phyloP scores from a whole-genome alignment of 495 filamentous ascomycete species.

The Lineolata rhizophorae region DNA sequence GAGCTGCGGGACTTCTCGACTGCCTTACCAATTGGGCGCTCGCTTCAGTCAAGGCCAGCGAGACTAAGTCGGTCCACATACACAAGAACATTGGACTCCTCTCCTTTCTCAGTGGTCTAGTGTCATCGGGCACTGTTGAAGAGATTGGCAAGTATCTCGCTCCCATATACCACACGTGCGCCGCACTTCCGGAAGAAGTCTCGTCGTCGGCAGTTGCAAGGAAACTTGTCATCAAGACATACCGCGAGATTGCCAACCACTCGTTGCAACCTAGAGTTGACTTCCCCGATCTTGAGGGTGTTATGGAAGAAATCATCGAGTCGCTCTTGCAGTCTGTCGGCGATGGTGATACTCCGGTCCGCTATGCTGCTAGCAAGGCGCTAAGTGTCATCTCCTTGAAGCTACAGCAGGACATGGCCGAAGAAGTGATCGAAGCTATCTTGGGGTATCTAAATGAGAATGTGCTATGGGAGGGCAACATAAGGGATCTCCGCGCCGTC shows the following conservation, averaged over 20 bases:
- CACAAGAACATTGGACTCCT: conserved; percentile 52
- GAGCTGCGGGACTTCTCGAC: conserved; percentile 43
- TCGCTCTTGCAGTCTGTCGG: conserved; percentile 41
- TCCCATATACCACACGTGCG: conserved; percentile 29
- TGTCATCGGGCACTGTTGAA: conserved; percentile 30
- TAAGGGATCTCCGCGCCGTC: conserved; percentile 44
- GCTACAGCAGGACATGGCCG: conserved; percentile 55
- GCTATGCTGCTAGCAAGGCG: conserved; percentile 80
- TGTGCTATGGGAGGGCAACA: conserved; percentile 38
- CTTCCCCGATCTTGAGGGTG: too few species aligned
- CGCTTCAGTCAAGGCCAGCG: conserved; percentile 18
- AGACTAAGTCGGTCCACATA: conserved; percentile 16
- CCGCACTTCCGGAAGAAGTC: conserved; percentile 20
- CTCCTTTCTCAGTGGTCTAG: conserved; percentile 53
- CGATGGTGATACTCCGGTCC: conserved; percentile 74
- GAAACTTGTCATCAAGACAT: conserved; percentile 63
- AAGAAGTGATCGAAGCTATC: conserved; percentile 69
- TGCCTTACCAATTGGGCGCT: conserved; percentile 48
- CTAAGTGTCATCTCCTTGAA: conserved; percentile 66
- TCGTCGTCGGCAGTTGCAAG: conserved; percentile 53
- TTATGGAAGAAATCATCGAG: conserved; percentile 55
- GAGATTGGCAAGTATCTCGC: conserved; percentile 28
- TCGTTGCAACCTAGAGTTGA: conserved; percentile 25
- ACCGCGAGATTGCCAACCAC: conserved; percentile 45
- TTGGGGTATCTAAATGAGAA: conserved; percentile 54